phyloP scores from a whole-genome alignment of 768 basidiomycete genomes.

The Hypholoma fasciculare region DNA sequence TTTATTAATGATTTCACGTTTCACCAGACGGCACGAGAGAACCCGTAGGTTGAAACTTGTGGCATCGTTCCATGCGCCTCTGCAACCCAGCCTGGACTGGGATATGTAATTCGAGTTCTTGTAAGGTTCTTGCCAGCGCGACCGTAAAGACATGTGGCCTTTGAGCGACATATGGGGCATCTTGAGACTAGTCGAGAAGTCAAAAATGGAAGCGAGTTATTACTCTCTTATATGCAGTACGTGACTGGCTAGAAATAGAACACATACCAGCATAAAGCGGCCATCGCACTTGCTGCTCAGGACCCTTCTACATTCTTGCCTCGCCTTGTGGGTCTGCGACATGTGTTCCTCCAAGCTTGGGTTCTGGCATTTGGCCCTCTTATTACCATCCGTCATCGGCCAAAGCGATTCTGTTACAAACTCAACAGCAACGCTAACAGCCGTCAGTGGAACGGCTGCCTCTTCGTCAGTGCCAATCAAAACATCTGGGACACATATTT shows the following conservation, averaged over 20 bases:
- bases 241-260: slow-evolving; percentile 6
- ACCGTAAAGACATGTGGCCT: slow-evolving; percentile 7
- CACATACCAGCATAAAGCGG: neutral
- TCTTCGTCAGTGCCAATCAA: neutral
- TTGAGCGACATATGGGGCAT: slow-evolving; percentile 7
- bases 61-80: no score
- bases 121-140: slow-evolving; percentile 5
- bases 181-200: neutral
- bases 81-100: no score
- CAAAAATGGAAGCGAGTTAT: slow-evolving; percentile 3
- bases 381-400: slow-evolving; percentile 3
- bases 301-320: neutral
- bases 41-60: no score
- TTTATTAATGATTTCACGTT: no score
- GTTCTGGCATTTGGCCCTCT: slow-evolving; percentile 8
- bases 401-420: neutral
- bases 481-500: no score
- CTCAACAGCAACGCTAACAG: neutral
- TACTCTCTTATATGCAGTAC: neutral
- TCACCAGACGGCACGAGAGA: no score
- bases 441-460: neutral
- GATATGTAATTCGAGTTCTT: neutral
- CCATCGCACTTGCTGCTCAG: neutral
- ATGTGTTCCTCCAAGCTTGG: slow-evolving; percentile 3
- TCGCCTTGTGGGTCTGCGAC: neutral